Evolutionary conservation across 1,139 yeast species (phyloP).

Genomic region (Suhomyces anneliseae): DNA sequence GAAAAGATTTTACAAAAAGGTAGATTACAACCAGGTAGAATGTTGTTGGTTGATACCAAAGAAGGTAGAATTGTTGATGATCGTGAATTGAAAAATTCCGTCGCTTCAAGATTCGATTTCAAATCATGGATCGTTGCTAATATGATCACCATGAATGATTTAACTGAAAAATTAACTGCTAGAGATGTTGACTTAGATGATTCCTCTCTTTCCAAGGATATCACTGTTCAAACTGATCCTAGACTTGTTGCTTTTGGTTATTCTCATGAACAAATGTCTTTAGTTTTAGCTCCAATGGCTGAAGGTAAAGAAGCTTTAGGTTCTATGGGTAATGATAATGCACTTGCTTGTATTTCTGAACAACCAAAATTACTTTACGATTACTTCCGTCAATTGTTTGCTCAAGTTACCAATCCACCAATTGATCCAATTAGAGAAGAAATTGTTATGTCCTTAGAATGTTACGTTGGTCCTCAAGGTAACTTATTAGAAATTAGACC

Average conservation of each 20-base stretch:
- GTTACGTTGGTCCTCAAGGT: conserved; percentile 97
- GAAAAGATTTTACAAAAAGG: conserved; percentile 86
- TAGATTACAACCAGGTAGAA: conserved; percentile 92
- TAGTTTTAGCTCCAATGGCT: conserved; percentile 93
- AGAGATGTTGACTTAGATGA: conserved; percentile 40
- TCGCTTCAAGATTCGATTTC: conserved; percentile 87
- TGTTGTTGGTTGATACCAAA: conserved; percentile 92
- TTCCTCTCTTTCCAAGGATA: conserved; percentile 16
- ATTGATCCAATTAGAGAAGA: conserved; percentile 97
- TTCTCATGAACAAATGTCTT: conserved; percentile 84
- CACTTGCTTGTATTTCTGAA: conserved; percentile 93
- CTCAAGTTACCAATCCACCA: conserved; percentile 98
- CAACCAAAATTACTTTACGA: conserved; percentile 91
- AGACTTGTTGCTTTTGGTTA: conserved; percentile 86
- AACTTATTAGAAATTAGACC: conserved; percentile 91
- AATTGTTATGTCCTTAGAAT: conserved; percentile 95
- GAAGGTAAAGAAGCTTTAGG: conserved; percentile 94
- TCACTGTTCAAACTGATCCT: conserved; percentile 74
- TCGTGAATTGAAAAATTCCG: conserved; percentile 76
- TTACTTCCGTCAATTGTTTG: conserved; percentile 93
- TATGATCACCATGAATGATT: conserved; percentile 78
- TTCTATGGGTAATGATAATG: conserved; percentile 98
- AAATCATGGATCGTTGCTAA: conserved; percentile 90
- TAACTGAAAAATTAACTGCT: conserved; percentile 56
- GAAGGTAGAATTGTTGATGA: conserved; percentile 94